Evolutionary conservation across 495 filamentous ascomycete species (phyloP).

Genomic region (Aspergillus campestris): DNA sequence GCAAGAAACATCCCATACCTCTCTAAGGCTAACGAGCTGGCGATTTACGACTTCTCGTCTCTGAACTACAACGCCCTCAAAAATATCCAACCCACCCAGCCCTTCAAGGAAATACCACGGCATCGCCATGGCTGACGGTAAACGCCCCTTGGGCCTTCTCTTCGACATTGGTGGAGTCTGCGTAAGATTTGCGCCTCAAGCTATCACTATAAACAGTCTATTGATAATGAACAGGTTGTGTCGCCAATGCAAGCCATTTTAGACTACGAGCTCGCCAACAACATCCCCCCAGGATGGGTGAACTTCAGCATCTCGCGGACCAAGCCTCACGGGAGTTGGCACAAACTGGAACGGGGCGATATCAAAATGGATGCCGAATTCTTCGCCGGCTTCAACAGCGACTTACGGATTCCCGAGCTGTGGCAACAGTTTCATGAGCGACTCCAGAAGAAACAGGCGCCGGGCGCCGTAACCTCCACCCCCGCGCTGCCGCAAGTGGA

Average conservation of each 20-base stretch:
- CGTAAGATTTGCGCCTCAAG: slow-evolving; percentile 45
- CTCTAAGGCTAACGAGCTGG: background rate
- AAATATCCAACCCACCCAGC: background rate
- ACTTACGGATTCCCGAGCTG: slow-evolving; percentile 54
- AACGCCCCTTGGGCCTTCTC: slow-evolving; percentile 66
- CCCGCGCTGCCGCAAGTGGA: slow-evolving; percentile 68
- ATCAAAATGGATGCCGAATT: slow-evolving; percentile 64
- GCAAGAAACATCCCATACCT: background rate
- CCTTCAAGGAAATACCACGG: background rate
- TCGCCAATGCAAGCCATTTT: slow-evolving; percentile 90
- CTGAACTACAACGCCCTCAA: background rate
- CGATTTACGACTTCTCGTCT: slow-evolving; percentile 3
- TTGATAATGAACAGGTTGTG: slow-evolving; percentile 52
- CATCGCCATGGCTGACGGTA: slow-evolving; percentile 24
- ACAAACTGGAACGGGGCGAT: slow-evolving; percentile 66
- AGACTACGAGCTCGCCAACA: slow-evolving; percentile 68
- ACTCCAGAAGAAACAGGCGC: slow-evolving; percentile 22
- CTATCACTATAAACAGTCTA: background rate
- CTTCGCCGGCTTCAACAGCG: slow-evolving; percentile 66
- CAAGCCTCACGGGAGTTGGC: slow-evolving; percentile 80
- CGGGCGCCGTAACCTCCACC: slow-evolving; percentile 19
- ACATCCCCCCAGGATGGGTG: slow-evolving; percentile 80
- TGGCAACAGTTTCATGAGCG: slow-evolving; percentile 57
- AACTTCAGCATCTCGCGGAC: slow-evolving; percentile 78
- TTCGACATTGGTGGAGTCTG: slow-evolving; percentile 98